Base-by-base conservation (phyloP, 2,329 filamentous ascomycete genomes). In the Orbilia javanica region DNA sequence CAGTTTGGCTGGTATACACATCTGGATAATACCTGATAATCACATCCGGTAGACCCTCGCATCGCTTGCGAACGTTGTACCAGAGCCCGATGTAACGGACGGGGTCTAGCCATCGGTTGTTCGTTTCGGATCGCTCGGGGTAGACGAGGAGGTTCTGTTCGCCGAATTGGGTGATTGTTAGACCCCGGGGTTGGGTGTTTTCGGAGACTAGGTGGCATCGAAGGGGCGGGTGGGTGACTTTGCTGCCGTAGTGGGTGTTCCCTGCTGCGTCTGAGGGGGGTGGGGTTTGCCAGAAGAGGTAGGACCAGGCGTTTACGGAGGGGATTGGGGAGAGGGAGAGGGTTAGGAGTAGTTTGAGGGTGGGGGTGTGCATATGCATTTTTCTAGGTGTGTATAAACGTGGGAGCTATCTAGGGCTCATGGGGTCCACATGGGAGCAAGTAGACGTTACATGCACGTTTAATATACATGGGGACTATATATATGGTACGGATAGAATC, bases 121-220 rank as follows among this genome's bases (percentile, higher is more conserved):
- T 42, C 3, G 2, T 5, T 8, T n/a, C 18, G 20, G 25, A 25
- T 18, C 11, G 2, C 0, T 18, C 2, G 3, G 4, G 2, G 3
- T 13, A 3, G 3, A 3, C 3, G 11, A 29, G 5, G 0, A 60
- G 2, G 10, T 60, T 34, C 0, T 10, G 0, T 13, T 42, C 18
- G 4, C 55, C 55, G 34, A 31, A 60, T 42, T 60, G 55, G 11
- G 20, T 60, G 8, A 60, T 60, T 6, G 31, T 39, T 15, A 60
- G 3, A 18, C 53, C 44, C 4, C 1, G 3, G 6, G 44, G 20
- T 48, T 48, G 44, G 18, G 44, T 2, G n/a, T 44, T 15, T 10
- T 6, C 31, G 18, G 31, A 22, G 31, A 36, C 10, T 34, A 18
- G 34, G 5, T 22, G 1, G 31, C 53, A 60, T 1, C 2, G n/a